These are phyloP conservation scores for Phanerochaete sordida DNA, from an alignment of 768 basidiomycete species.

Conservation along the genomic window DNA sequence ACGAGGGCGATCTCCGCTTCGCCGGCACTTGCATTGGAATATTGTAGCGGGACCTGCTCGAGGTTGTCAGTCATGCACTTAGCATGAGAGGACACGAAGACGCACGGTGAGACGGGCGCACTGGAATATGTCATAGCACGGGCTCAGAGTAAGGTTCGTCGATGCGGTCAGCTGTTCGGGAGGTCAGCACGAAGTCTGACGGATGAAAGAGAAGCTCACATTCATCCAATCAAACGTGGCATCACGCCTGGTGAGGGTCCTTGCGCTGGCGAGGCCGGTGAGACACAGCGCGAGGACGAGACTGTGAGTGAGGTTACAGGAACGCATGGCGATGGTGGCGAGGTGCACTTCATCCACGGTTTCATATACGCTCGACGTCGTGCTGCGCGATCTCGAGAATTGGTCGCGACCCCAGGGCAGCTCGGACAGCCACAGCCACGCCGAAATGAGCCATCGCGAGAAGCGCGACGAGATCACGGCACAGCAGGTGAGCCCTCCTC, in stretches of 20 bases:
- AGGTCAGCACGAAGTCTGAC: background rate
- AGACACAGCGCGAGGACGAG: background rate
- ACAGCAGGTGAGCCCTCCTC: too few species aligned
- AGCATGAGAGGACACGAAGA: too few species aligned
- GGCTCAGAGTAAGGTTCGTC: background rate
- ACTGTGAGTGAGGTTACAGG: too few species aligned
- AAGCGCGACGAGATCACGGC: too few species aligned
- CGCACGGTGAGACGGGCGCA: slow-evolving; percentile 1
- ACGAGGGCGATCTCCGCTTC: slow-evolving; percentile 24
- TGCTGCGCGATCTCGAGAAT: too few species aligned
- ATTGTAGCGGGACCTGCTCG: slow-evolving; percentile 27
- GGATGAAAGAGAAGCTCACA: background rate
- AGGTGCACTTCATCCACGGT: too few species aligned
- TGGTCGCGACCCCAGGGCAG: too few species aligned
- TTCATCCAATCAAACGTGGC: background rate
- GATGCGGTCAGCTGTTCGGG: slow-evolving; percentile 1
- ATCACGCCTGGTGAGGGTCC: background rate
- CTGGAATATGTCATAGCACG: slow-evolving; percentile 7
- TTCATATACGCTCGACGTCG: too few species aligned
- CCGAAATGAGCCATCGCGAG: too few species aligned
- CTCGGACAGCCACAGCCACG: too few species aligned
- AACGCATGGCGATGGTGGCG: background rate
- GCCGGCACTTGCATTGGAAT: slow-evolving; percentile 16
- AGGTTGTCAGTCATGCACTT: background rate
- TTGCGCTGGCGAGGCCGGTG: background rate